Evolutionary conservation across 2,329 filamentous ascomycete genomes (phyloP), one percentile per base, ranked within the genome.

Genomic region (Penicillium frequentans): DNA sequence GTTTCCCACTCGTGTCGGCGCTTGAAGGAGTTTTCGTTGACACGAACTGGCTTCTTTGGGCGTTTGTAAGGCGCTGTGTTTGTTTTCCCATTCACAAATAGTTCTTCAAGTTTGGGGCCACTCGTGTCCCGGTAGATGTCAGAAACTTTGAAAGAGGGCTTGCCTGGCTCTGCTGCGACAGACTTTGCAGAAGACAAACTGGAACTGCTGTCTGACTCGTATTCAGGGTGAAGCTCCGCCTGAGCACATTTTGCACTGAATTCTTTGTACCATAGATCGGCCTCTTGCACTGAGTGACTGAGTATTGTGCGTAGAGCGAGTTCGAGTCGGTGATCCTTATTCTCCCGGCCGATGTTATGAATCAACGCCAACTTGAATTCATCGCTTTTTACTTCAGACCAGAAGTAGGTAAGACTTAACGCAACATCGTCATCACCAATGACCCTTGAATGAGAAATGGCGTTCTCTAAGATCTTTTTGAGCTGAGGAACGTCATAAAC

Each of bases 121-220:
- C 54, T 61, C 11, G 62, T 64, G 43, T 65, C 63, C 8, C 63
- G 63, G 49, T 67, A 67, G 37, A 67, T 63, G 35, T 67, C 63
- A 2, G 63, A 56, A 24, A 53, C 26, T 44, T 64, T 65, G 43
- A 64, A 63, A 11, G 43, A 24, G 14, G 48, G 47, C 33, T 69
- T 68, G n/a, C 63, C 64, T 50, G 66, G 66, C 21, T 69, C 73
- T 47, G 65, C 66, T 39, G 73, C 69, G 33, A 75, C 60, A 5
- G 76, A 75, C 43, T 75, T 72, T 10, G 72, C 72, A 9, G 75
- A 74, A 35, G 77, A 77, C 23, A 77, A 56, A 13, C 73, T 77
- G 16, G 75, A 76, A 13, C 69, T 67, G 21, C 69, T 75, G 42
- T 61, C 65, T 24, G 63, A 57, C 27, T 51, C 29, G 37, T 49